Conservation (phyloP, 1,139 yeast genomes). For the Yamadazyma songkhlaensis region DNA sequence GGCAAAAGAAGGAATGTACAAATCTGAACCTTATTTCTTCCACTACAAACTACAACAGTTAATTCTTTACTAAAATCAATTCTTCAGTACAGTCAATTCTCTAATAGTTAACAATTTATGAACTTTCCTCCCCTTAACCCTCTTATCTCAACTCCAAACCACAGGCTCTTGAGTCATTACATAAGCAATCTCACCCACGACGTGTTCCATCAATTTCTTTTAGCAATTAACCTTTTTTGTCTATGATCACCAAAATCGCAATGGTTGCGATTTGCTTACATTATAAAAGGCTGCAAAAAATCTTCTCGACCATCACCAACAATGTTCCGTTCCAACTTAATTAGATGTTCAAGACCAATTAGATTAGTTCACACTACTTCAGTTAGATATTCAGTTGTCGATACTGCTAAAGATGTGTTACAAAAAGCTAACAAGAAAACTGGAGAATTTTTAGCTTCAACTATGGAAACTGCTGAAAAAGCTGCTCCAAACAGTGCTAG, state of each 20-base stretch:
- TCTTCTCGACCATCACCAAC: background rate
- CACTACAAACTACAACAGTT: too few relatives aligned
- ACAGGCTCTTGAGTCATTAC: too few relatives aligned
- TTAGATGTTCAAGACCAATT: conserved; percentile 10
- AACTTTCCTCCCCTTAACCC: too few relatives aligned
- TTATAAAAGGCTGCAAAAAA: conserved; percentile 6
- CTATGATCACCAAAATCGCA: conserved; percentile 11
- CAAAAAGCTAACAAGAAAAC: conserved; percentile 33
- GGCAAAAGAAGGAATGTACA: too few relatives aligned
- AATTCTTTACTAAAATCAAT: too few relatives aligned
- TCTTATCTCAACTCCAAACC: too few relatives aligned
- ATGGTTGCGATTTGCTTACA: conserved; percentile 6
- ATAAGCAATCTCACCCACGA: background rate
- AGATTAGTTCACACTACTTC: conserved; percentile 12
- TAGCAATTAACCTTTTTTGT: background rate
- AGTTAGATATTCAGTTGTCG: conserved; percentile 25
- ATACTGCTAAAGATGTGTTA: conserved; percentile 34
- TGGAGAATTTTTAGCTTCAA: conserved; percentile 35
- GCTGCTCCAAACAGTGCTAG: conserved; percentile 17
- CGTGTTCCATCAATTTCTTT: background rate
- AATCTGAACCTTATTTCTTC: too few relatives aligned
- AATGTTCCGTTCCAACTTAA: conserved; percentile 13
- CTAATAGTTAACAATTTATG: too few relatives aligned
- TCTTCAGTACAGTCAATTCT: too few relatives aligned
- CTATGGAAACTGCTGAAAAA: conserved; percentile 29